phyloP scores from a whole-genome alignment of 179 eudicot genomes.

The Spinacia oleracea region DNA sequence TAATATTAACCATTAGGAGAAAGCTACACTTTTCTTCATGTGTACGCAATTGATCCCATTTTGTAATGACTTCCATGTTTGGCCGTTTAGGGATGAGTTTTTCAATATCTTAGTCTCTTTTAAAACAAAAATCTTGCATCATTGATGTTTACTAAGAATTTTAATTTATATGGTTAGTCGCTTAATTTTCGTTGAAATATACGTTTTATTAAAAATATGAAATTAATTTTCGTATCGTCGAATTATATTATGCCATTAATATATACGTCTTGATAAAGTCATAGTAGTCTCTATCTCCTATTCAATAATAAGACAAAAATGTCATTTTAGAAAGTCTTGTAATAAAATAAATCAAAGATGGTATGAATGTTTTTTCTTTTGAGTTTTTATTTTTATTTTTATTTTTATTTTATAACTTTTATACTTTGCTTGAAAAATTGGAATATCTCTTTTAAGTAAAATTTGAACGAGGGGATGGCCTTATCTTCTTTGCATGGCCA shows the following conservation, averaged over 20 bases:
- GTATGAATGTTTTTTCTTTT: not conserved
- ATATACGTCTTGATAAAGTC: slow-evolving; percentile 5
- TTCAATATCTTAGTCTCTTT: not conserved
- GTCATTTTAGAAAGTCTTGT: slow-evolving; percentile 14
- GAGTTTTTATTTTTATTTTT: not conserved
- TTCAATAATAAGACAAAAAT: slow-evolving; percentile 8
- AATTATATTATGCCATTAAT: slow-evolving; percentile 8
- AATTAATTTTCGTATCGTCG: not conserved
- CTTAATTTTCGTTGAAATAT: not conserved
- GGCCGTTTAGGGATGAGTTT: slow-evolving; percentile 7
- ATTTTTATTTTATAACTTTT: not conserved
- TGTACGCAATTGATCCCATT: slow-evolving; percentile 12
- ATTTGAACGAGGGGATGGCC: not conserved
- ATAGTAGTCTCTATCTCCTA: not conserved
- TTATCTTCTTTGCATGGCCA: slow-evolving; percentile 28
- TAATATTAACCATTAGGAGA: slow-evolving; percentile 6
- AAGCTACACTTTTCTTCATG: not conserved
- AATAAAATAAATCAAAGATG: not conserved
- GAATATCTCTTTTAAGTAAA: not conserved
- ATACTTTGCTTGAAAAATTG: not conserved
- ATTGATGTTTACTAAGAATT: slow-evolving; percentile 1
- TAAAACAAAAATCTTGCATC: not conserved
- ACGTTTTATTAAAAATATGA: not conserved
- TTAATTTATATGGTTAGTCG: not conserved
- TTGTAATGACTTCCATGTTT: slow-evolving; percentile 8